Conservation (phyloP, 176 grass and related monocot species). For the Raddia distichophylla region DNA sequence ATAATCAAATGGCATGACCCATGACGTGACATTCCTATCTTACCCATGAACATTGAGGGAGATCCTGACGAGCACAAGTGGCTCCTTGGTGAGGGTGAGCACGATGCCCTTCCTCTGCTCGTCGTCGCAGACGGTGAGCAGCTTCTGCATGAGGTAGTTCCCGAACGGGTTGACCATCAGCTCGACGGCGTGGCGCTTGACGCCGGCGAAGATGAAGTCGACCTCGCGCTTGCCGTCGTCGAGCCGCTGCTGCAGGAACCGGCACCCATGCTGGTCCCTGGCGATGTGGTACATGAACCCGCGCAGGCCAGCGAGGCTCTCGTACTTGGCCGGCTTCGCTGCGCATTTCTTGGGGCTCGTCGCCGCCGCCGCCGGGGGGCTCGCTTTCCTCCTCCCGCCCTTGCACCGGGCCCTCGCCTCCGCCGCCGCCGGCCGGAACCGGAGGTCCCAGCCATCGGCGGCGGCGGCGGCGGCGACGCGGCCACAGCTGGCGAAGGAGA, state of each 20-base stretch:
- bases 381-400: slow-evolving; percentile 36
- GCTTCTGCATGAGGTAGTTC: slow-evolving; percentile 97
- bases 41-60: slow-evolving; percentile 87
- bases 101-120: slow-evolving; percentile 69
- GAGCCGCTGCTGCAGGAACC: slow-evolving; percentile 76
- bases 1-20: too few relatives aligned
- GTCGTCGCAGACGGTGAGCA: slow-evolving; percentile 65
- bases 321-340: slow-evolving; percentile 42
- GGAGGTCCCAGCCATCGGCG: slow-evolving; percentile 4
- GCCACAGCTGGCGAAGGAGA: slow-evolving; percentile 31
- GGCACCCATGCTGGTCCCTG: slow-evolving; percentile 81
- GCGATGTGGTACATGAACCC: slow-evolving; percentile 66
- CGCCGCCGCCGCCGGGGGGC: not conserved
- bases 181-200: slow-evolving; percentile 61
- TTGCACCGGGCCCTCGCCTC: slow-evolving; percentile 37
- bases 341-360: slow-evolving; percentile 45
- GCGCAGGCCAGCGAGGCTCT: slow-evolving; percentile 53
- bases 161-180: slow-evolving; percentile 83
- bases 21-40: not conserved
- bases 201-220: slow-evolving; percentile 64
- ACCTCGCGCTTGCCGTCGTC: slow-evolving; percentile 67
- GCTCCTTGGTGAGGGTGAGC: slow-evolving; percentile 47
- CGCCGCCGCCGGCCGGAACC: not conserved
- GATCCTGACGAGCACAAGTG: slow-evolving; percentile 56
- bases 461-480: slow-evolving; percentile 2